Evolutionary conservation across 352 stramenopile genomes (phyloP), one percentile per base, ranked within the genome.

Genomic region (Blastocystis sp.): DNA sequence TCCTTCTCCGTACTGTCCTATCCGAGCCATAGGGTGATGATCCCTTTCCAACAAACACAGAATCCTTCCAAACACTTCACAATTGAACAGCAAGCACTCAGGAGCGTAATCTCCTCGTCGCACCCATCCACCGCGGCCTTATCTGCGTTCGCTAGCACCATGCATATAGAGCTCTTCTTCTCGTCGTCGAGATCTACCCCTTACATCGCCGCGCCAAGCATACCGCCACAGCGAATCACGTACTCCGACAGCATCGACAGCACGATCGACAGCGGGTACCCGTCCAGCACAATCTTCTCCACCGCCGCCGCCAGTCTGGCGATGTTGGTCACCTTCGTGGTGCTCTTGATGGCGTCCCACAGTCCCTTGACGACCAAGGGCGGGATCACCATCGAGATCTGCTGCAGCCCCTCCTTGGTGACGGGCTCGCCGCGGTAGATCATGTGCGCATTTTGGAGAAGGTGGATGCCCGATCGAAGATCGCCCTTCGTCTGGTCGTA

Each of bases 361-460:
- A 88, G 68, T 38, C 40, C 21, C 40, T 76, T 76, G 43, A 88
- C n/a, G 21, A 68, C 61, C 68, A 57, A 52, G 0, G 42, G 19
- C 0, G 78, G 62, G 24, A 88, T 68, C 42, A 52, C 54, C 61
- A 88, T 63, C 2, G 28, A 77, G 24, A 88, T 88, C 9, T 42
- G 59, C 42, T 88, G 10, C 3, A 88, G 64, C n/a, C 11, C n/a
- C n/a, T 78, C 45, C 57, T 57, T 57, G 3, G 68, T 88, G n/a
- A 88, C 52, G n/a, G 52, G n/a, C 38, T 88, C 52, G 6, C 48
- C 43, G 21, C 57, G 78, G 34, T 77, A 78, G 28, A 88, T 76
- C 68, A 71, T 88, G 17, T 88, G n/a, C 24, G 57, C 63, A 28
- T 88, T 88, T 52, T 88, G 78, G 28, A 88, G 54, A 1, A 79